phyloP scores from a whole-genome alignment of 805 yeast species.

The Ogataea ganodermae region DNA sequence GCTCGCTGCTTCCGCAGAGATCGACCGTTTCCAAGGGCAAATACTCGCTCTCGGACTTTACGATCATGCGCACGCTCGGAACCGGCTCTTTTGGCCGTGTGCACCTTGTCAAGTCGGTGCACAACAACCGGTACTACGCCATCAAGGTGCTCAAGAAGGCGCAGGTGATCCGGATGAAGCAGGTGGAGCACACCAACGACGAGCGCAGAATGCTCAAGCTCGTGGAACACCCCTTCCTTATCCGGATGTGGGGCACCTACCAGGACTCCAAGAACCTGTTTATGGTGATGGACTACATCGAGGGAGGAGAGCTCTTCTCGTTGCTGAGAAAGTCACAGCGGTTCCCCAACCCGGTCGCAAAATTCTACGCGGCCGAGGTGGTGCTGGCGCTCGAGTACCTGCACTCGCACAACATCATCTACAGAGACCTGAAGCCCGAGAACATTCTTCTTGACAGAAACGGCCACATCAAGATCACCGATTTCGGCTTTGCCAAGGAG shows the following conservation, averaged over 20 bases:
- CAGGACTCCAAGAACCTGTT: constrained; percentile 58
- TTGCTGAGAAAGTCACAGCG: constrained; percentile 57
- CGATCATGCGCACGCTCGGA: constrained; percentile 58
- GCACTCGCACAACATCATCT: constrained; percentile 58
- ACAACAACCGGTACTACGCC: constrained; percentile 61
- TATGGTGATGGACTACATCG: constrained; percentile 68
- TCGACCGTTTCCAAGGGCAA: constrained; percentile 52
- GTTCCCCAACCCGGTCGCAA: constrained; percentile 64
- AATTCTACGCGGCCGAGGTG: constrained; percentile 65
- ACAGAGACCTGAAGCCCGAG: constrained; percentile 64
- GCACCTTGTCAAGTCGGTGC: constrained; percentile 58
- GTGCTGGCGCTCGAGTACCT: constrained; percentile 58
- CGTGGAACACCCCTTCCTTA: constrained; percentile 61
- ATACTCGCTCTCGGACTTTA: constrained; percentile 56
- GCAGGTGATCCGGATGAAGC: constrained; percentile 61
- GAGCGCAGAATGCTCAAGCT: constrained; percentile 60
- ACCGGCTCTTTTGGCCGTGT: constrained; percentile 66
- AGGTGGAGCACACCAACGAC: constrained; percentile 65
- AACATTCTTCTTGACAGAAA: constrained; percentile 58
- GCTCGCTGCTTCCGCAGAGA: constrained; percentile 33
- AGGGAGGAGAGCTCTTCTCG: constrained; percentile 63
- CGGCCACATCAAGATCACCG: constrained; percentile 62
- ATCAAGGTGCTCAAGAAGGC: constrained; percentile 60
- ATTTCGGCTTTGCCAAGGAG: constrained; percentile 65
- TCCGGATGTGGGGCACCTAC: constrained; percentile 67